These are phyloP conservation scores for Luzula sylvatica DNA, from an alignment of 176 grass and related monocot species.

Conservation along the genomic window DNA sequence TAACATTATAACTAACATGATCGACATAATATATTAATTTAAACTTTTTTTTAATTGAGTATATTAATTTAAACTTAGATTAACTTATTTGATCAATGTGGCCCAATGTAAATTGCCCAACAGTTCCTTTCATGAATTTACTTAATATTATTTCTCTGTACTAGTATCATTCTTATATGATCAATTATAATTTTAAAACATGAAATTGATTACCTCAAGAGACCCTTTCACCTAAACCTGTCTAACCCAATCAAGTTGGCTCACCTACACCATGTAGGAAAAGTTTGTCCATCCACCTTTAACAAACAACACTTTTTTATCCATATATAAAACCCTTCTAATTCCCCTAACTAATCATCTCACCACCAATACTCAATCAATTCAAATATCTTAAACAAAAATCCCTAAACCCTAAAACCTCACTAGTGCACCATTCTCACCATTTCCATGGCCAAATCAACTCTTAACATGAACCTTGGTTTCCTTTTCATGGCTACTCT, in stretches of 20 bases:
- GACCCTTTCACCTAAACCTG: too few relatives aligned
- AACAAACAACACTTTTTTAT: neutral
- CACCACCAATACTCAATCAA: neutral
- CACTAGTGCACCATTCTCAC: neutral
- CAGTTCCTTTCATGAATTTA: too few relatives aligned
- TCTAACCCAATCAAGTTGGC: neutral
- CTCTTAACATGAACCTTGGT: neutral
- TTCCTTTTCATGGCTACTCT: slow-evolving; percentile 2
- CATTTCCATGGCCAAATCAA: slow-evolving; percentile 19
- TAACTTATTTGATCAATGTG: too few relatives aligned
- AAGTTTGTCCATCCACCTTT: slow-evolving; percentile 27
- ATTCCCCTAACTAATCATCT: slow-evolving; percentile 33
- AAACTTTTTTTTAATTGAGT: too few relatives aligned
- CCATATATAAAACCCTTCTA: slow-evolving; percentile 2
- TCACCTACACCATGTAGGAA: slow-evolving; percentile 24
- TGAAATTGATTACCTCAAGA: too few relatives aligned
- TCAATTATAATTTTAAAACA: too few relatives aligned
- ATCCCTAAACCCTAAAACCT: neutral
- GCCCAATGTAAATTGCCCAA: too few relatives aligned
- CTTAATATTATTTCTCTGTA: too few relatives aligned
- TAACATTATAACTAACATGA: too few relatives aligned
- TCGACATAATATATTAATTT: too few relatives aligned
- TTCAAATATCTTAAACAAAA: neutral
- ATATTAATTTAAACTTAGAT: too few relatives aligned
- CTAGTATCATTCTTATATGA: too few relatives aligned